These are phyloP conservation scores for Chrysosporium keratinophilum DNA, from an alignment of 2,329 filamentous ascomycete species.

Conservation along the genomic window DNA sequence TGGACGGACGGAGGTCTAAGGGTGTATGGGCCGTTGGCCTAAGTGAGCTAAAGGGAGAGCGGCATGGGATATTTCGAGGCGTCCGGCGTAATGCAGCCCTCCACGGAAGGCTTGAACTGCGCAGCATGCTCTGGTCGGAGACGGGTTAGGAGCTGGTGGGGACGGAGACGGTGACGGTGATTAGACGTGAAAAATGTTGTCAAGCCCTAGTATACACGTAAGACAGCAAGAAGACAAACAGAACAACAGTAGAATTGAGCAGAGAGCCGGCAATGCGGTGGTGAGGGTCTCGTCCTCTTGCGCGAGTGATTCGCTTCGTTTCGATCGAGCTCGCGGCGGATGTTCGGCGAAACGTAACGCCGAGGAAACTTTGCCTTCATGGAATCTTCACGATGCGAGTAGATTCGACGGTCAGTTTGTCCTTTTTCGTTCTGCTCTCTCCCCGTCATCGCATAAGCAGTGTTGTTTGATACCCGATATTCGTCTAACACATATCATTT, in stretches of 20 bases:
- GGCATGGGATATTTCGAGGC: conserved; percentile 32
- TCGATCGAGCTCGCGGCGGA: not conserved
- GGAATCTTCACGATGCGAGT: conserved; percentile 15
- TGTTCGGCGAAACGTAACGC: conserved; percentile 23
- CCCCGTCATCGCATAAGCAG: conserved; percentile 27
- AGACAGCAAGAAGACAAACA: not conserved
- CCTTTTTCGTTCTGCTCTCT: conserved; percentile 4
- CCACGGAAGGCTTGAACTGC: conserved; percentile 56
- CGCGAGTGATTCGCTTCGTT: not conserved
- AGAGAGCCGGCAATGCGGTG: not conserved
- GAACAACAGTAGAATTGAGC: conserved; percentile 4
- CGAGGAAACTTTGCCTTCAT: conserved; percentile 26
- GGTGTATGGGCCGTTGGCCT: conserved; percentile 24
- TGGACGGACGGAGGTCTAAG: conserved; percentile 11
- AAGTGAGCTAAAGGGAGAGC: conserved; percentile 25
- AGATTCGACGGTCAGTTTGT: conserved; percentile 12
- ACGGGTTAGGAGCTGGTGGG: not conserved
- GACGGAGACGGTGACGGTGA: not conserved
- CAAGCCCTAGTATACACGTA: not conserved
- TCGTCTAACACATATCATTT: not conserved
- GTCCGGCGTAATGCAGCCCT: conserved; percentile 48
- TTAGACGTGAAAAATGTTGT: not conserved
- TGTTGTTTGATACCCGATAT: conserved; percentile 3
- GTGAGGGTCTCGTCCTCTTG: not conserved
- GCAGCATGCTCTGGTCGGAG: conserved; percentile 45